Conservation (phyloP, 306 rosid genomes). For the Comarum palustre region DNA sequence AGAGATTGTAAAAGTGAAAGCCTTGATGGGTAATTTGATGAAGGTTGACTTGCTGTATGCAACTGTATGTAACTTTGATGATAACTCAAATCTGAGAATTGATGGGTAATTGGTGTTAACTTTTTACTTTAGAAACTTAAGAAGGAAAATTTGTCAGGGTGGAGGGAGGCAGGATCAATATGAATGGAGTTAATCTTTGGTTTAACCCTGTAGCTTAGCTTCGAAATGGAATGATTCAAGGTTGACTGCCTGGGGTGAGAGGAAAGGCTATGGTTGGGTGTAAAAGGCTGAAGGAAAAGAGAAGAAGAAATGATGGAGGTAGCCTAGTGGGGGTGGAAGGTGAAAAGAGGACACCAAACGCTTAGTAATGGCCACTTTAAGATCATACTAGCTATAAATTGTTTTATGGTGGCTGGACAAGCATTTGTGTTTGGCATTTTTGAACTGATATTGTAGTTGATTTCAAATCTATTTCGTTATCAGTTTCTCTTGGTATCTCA, state of each 20-base stretch:
- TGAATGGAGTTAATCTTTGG: neutral
- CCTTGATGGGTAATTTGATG: neutral
- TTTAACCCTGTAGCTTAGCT: neutral
- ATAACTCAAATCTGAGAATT: neutral
- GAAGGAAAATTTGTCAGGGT: constrained; percentile 6
- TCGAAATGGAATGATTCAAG: neutral
- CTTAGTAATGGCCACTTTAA: constrained; percentile 7
- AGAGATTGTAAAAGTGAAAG: constrained; percentile 11
- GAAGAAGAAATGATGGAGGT: neutral
- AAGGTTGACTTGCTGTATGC: constrained; percentile 15
- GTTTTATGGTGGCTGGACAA: neutral
- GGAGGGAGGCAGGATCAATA: constrained; percentile 2
- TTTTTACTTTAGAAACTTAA: neutral
- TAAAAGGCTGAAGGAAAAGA: neutral
- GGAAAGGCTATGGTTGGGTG: neutral
- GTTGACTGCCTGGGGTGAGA: neutral
- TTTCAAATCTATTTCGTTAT: constrained; percentile 1
- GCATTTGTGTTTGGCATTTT: neutral
- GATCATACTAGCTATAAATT: neutral
- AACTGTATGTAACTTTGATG: constrained; percentile 1
- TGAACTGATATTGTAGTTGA: neutral
- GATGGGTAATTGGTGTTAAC: neutral
- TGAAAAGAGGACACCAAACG: neutral
- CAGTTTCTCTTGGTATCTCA: neutral
- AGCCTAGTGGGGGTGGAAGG: neutral